Conservation (phyloP, 805 yeast genomes). For the Yamadazyma paraphyllophila region DNA sequence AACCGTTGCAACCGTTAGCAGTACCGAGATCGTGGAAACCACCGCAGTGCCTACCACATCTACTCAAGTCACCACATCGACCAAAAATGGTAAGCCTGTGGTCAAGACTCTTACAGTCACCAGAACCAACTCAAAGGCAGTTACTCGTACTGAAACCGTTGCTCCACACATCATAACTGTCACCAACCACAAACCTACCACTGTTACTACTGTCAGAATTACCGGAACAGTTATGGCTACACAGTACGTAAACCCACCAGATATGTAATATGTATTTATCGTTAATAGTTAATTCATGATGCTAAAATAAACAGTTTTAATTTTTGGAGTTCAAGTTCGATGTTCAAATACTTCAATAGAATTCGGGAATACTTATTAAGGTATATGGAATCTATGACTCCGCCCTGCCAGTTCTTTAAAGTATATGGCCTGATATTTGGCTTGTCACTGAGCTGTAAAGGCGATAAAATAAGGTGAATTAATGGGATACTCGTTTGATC, state of each 20-base stretch:
- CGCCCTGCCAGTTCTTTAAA: conserved; percentile 38
- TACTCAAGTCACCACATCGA: conserved; percentile 1
- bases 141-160: conserved; percentile 11
- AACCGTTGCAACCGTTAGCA: background rate
- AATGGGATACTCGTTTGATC: conserved; percentile 47
- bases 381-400: conserved; percentile 22
- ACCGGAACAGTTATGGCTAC: conserved; percentile 16
- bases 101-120: conserved; percentile 6
- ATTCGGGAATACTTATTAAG: conserved; percentile 21
- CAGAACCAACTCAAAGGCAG: conserved; percentile 6
- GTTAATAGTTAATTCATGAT: background rate
- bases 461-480: conserved; percentile 40
- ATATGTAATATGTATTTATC: conserved; percentile 1
- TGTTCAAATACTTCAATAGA: conserved; percentile 23
- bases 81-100: conserved; percentile 5
- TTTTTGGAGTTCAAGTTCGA: conserved; percentile 25
- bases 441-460: conserved; percentile 23
- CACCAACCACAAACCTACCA: conserved; percentile 14
- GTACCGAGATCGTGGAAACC: conserved; percentile 3
- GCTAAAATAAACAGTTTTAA: conserved; percentile 12
- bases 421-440: conserved; percentile 22
- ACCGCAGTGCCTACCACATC: background rate
- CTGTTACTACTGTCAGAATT: conserved; percentile 14
- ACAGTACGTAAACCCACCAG: conserved; percentile 13
- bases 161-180: conserved; percentile 11